Conservation (phyloP, 805 yeast species). For the Saccharomycopsis amapae region DNA sequence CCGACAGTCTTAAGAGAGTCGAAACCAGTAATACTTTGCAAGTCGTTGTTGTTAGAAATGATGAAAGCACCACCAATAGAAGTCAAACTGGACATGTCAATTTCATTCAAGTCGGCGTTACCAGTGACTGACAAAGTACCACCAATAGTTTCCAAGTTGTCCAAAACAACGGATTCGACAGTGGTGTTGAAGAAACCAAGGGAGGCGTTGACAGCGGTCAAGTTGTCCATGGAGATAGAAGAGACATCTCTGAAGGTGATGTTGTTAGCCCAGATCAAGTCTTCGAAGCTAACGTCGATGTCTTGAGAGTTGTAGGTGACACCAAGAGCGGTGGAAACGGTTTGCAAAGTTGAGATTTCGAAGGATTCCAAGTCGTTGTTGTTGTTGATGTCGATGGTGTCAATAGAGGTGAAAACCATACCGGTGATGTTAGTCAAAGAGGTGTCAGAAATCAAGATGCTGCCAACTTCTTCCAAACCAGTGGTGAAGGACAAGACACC, state of each 20-base stretch:
- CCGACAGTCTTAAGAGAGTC: slow-evolving; percentile 63
- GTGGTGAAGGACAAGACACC: slow-evolving; percentile 55
- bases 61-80: slow-evolving; percentile 89
- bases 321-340: slow-evolving; percentile 67
- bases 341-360: slow-evolving; percentile 55
- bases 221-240: slow-evolving; percentile 60
- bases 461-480: slow-evolving; percentile 68
- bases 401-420: slow-evolving; percentile 36
- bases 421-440: slow-evolving; percentile 62
- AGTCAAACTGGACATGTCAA: slow-evolving; percentile 65
- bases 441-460: slow-evolving; percentile 68
- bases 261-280: slow-evolving; percentile 80
- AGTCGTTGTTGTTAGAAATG: slow-evolving; percentile 75
- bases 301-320: slow-evolving; percentile 81
- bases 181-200: slow-evolving; percentile 73
- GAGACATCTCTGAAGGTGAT: slow-evolving; percentile 76
- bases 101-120: slow-evolving; percentile 63
- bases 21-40: slow-evolving; percentile 65
- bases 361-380: slow-evolving; percentile 69
- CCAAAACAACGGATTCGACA: slow-evolving; percentile 47
- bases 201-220: slow-evolving; percentile 72
- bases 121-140: slow-evolving; percentile 69
- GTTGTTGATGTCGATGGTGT: slow-evolving; percentile 78
- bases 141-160: slow-evolving; percentile 59
- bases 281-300: slow-evolving; percentile 61